These are phyloP conservation scores for Cladophialophora psammophila DNA, from an alignment of 2,329 filamentous ascomycete genomes.

Conservation along the genomic window DNA sequence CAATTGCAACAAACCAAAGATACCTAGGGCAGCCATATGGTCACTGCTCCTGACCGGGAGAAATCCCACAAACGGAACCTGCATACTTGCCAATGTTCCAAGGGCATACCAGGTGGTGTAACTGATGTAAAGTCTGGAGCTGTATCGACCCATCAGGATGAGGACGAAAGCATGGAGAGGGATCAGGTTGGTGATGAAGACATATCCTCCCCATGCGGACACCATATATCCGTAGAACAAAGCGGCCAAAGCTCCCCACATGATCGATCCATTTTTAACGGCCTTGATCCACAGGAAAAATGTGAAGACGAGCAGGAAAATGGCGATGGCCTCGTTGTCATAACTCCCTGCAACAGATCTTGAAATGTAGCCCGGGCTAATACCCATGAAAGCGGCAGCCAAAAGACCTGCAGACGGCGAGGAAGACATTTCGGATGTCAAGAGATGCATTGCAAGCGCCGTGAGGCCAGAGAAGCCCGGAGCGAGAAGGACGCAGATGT, in stretches of 20 bases:
- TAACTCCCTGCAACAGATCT: slow-evolving; percentile 97
- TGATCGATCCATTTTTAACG: slow-evolving; percentile 92
- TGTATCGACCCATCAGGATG: slow-evolving; percentile 96
- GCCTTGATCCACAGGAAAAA: slow-evolving; percentile 99
- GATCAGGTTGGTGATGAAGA: slow-evolving; percentile 97
- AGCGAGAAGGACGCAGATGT: slow-evolving; percentile 96
- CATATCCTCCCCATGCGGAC: slow-evolving; percentile 98
- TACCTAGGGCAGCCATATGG: slow-evolving; percentile 95
- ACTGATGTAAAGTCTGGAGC: slow-evolving; percentile 89
- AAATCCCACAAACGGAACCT: slow-evolving; percentile 98
- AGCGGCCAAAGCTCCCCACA: slow-evolving; percentile 93
- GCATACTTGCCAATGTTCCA: slow-evolving; percentile 96
- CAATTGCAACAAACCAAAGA: slow-evolving; percentile 94
- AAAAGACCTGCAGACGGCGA: slow-evolving; percentile 93
- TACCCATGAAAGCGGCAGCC: slow-evolving; percentile 95
- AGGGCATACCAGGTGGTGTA: slow-evolving; percentile 99
- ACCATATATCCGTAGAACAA: slow-evolving; percentile 99
- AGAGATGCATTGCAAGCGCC: slow-evolving; percentile 88
- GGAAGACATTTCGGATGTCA: slow-evolving; percentile 97
- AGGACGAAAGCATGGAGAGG: slow-evolving; percentile 93
- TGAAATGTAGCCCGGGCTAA: slow-evolving; percentile 96
- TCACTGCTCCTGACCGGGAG: slow-evolving; percentile 95
- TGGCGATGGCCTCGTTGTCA: slow-evolving; percentile 99
- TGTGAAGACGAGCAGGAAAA: slow-evolving; percentile 97
- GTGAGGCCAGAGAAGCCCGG: slow-evolving; percentile 94